Evolutionary conservation across 108 stramenopile genomes (phyloP), one percentile per base, ranked within the genome.

Genomic region (Aurantiochytrium sp.): DNA sequence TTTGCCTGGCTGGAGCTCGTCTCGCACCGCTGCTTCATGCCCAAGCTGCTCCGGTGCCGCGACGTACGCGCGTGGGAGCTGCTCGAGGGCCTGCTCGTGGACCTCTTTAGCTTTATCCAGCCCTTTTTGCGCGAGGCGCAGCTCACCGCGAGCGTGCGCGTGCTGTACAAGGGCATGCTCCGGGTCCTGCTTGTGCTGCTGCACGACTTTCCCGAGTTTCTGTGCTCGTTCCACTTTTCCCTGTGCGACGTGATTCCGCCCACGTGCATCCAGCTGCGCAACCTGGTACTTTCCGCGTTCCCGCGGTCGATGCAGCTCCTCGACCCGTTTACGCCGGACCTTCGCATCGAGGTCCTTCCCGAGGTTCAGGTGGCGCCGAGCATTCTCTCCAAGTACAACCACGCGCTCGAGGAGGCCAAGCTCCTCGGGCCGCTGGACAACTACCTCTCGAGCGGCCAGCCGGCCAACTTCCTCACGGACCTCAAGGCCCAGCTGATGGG

Each of bases 1-100:
- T 98, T 98, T 89, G 95, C 97, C 37, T 99, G 99, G 99, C 93
- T 98, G 59, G 97, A 98, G 92, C 95, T 99, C 52, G 94, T 98
- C 37, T 97, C 97, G 22, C 97, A 99, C 90, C 92, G 98, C 22
- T 94, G 94, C 88, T 98, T 99, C 88, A 95, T 99, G 86, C 97
- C 98, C 50, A 95, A 96, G 89, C 91, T 98, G 27, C 93, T 99
- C 37, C 93, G 96, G 32, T 86, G 92, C 37, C 94, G 95, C 87
- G 95, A 93, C 36, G 93, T 96, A 86, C 96, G 97, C 88, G 98
- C 97, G 22, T 99, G 97, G 97, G 91, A 91, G 39, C 90, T 95
- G 37, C 96, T 96, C 87, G 98, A 98, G 86, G 96, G 97, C 54
- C 96, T 99, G n/a, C 89, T 99, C 81, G 91, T 97, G 21, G 97